phyloP scores from a whole-genome alignment of 306 rosid genomes.

The Quillaja saponaria region DNA sequence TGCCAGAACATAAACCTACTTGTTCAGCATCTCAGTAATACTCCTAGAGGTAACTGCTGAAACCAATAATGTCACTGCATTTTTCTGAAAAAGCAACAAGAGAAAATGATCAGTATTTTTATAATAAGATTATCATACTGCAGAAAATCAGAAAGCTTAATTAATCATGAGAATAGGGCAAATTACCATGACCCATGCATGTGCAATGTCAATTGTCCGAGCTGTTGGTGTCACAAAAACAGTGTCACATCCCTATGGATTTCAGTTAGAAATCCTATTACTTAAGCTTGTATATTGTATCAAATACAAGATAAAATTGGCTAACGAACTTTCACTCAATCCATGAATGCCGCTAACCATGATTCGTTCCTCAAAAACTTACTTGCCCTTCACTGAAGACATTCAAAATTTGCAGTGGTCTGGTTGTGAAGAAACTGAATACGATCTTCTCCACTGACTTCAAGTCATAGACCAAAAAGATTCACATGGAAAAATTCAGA shows the following conservation, averaged over 20 bases:
- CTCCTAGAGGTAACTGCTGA: constrained; percentile 62
- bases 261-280: constrained; percentile 73
- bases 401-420: constrained; percentile 84
- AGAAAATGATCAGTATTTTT: constrained; percentile 21
- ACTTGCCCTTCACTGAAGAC: constrained; percentile 74
- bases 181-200: constrained; percentile 91
- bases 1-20: constrained; percentile 71
- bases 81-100: constrained; percentile 56
- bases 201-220: constrained; percentile 89
- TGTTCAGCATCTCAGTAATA: constrained; percentile 71
- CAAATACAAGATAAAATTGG: constrained; percentile 43
- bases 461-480: constrained; percentile 28
- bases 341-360: constrained; percentile 32
- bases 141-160: too few relatives aligned
- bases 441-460: constrained; percentile 91
- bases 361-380: constrained; percentile 34
- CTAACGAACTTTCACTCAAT: constrained; percentile 23
- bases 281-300: constrained; percentile 61
- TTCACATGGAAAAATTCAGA: constrained; percentile 20
- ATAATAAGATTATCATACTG: constrained; percentile 9
- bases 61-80: constrained; percentile 64
- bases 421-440: constrained; percentile 94
- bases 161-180: too few relatives aligned
- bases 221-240: constrained; percentile 97
- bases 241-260: constrained; percentile 92